Conservation (phyloP, 306 rosid species). For the Acacia melanoxylon region DNA sequence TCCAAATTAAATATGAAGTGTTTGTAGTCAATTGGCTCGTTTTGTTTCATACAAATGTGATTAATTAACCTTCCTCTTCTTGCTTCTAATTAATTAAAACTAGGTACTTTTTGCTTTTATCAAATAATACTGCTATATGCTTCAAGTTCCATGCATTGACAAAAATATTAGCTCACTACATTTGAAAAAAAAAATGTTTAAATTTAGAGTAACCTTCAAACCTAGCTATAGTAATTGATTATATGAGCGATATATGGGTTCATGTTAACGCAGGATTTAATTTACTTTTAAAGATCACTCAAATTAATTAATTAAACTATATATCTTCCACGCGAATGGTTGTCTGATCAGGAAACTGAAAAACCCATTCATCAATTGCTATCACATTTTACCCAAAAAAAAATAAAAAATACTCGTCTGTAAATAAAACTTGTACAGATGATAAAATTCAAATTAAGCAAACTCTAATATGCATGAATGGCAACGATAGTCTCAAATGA, state of each 20-base stretch:
- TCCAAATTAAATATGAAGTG: neutral
- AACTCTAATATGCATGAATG: neutral
- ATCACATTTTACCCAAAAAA: neutral
- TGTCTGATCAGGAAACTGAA: neutral
- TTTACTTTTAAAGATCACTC: neutral
- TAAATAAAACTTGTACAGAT: neutral
- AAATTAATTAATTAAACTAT: too few species aligned
- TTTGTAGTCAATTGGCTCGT: neutral
- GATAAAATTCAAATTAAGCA: neutral
- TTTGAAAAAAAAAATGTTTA: too few species aligned
- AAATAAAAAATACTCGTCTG: too few species aligned
- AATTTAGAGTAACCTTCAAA: neutral
- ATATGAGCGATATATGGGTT: neutral
- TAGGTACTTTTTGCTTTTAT: neutral
- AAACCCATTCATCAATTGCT: neutral
- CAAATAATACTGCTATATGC: neutral
- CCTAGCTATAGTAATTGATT: neutral
- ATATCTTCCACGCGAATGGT: neutral
- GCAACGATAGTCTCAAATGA: too few species aligned
- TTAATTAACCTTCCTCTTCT: neutral
- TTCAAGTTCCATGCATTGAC: neutral
- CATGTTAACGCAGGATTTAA: neutral
- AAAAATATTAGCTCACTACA: neutral
- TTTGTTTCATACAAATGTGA: neutral
- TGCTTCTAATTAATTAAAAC: neutral